These are phyloP conservation scores for Furcasterigmium sp. DNA, from an alignment of 2,329 filamentous ascomycete species.

Conservation along the genomic window DNA sequence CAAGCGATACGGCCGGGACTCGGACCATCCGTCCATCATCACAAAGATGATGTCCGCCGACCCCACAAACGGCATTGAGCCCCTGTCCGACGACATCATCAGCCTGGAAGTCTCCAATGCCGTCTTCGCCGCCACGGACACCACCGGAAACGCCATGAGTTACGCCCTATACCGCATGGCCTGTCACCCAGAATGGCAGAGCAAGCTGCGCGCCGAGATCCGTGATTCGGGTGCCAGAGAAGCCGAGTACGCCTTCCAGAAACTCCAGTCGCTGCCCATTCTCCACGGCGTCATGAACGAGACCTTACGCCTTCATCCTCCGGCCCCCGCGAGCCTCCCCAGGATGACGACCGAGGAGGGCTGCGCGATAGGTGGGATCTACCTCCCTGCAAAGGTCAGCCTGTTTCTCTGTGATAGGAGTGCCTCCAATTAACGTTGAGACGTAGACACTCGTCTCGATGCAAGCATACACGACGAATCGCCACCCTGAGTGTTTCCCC, in stretches of 20 bases:
- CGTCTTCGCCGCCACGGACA: conserved; percentile 11
- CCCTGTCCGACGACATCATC: conserved; percentile 10
- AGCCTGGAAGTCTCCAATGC: conserved; percentile 11
- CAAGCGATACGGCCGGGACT: conserved; percentile 5
- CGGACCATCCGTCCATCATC: conserved; percentile 7
- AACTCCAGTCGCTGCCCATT: conserved; percentile 7
- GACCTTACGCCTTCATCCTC: conserved; percentile 9
- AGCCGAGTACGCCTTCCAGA: neutral
- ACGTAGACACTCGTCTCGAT: conserved; percentile 7
- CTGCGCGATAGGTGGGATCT: conserved; percentile 1
- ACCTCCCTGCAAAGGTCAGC: conserved; percentile 1
- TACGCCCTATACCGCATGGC: conserved; percentile 10
- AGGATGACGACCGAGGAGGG: conserved; percentile 4
- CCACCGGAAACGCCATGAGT: conserved; percentile 11
- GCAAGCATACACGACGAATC: conserved; percentile 9
- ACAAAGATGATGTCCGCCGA: conserved; percentile 10
- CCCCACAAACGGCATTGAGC: conserved; percentile 4
- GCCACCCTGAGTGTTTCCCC: conserved; percentile 9
- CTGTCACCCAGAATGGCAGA: conserved; percentile 10
- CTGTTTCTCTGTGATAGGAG: neutral
- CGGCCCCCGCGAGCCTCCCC: conserved; percentile 6
- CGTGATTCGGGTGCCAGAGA: conserved; percentile 1
- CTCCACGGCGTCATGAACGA: conserved; percentile 9
- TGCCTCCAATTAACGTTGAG: neutral
- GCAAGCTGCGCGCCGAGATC: conserved; percentile 9